Evolutionary conservation across 129 eudicot species (phyloP), one percentile per base, ranked within the genome.

Genomic region (Escallonia herrerae): DNA sequence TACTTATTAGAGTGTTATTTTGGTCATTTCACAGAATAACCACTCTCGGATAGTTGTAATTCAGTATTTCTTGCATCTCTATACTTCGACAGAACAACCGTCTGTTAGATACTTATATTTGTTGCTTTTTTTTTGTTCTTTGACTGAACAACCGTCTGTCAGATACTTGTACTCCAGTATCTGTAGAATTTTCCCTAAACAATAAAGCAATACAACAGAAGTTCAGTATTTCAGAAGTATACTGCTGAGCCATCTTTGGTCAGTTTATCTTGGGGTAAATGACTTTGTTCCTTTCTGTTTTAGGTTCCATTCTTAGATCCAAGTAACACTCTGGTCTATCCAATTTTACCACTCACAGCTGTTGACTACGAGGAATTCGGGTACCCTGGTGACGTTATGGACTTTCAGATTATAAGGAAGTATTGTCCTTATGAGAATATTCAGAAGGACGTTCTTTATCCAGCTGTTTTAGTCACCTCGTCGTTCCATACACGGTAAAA

Each of bases 291-390:
- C 8, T 44, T 63, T 15, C 13, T 56, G 68, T 55, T 63, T 60
- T 73, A 91, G 98, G 98, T 91, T 64, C 98, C 98, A 2, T 91
- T 87, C 79, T 70, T 91, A 63, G 96, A 91, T 77, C 98, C 96
- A 67, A 74, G 78, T 55, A 78, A 83, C 73, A 91, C 98, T 40
- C 98, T 91, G 73, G 75, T 80, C 65, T 46, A 71, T 64, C 98
- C 98, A 55, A 77, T 91, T 65, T 73, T 91, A 75, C 98, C 98
- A 37, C 85, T 88, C 55, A 77, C 80, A n/a, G 83, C 95, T 56
- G 78, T 47, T 66, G 96, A 88, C 82, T 91, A 85, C 49, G 98
- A 91, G 60, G 98, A 91, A 67, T 91, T 91, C 62, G 98, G 98
- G 67, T 85, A 87, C 70, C 98, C 98, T 47, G 86, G 76, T 15